Evolutionary conservation across 1,139 yeast genomes (phyloP), one percentile per base, ranked within the genome.

Genomic region (Arxiozyma heterogenica): DNA sequence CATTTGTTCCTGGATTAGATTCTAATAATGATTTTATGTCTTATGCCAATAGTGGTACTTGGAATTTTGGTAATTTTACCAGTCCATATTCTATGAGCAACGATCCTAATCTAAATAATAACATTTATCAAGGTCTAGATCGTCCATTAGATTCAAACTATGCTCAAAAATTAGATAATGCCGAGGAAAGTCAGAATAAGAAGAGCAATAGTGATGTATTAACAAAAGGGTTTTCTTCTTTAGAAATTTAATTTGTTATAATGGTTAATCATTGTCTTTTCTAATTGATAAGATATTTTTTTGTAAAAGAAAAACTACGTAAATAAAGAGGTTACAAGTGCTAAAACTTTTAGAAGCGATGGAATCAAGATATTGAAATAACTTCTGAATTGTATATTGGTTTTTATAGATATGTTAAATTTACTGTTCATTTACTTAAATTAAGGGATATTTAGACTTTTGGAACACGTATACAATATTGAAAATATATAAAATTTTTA

Each of bases 11-110:
- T 41, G 53, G 55, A 1, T 59, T 62, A 53, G 61, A 62, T 18
- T 63, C 64, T 21, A 61, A 54, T 25, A 64, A 59, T 46, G 68
- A 66, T 27, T 68, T 71, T 15, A 62, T 72, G 4, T 64, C 71
- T 20, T 71, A 70, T 52, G 53, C 60, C 20, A 63, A 63, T 46
- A 65, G 65, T 42, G 62, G 71, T 44, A 57, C 59, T 49, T 64
- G 67, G 67, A 57, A 58, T 51, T 53, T 57, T 44, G 58, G 59
- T 34, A 58, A 58, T 11, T 52, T 39, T 27, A 49, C 51, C 17
- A 44, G 20, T 23, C 41, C 48, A 47, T 44, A 49, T 20, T 25
- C 30, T 23, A 47, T 15, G 17, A 15, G 41, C 41, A 45, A 38
- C 21, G 43, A 44, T 20, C 21, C 47, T 17, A 27, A 23, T 23